phyloP scores from a whole-genome alignment of 176 grass and related monocot genomes.

The Otatea glauca region DNA sequence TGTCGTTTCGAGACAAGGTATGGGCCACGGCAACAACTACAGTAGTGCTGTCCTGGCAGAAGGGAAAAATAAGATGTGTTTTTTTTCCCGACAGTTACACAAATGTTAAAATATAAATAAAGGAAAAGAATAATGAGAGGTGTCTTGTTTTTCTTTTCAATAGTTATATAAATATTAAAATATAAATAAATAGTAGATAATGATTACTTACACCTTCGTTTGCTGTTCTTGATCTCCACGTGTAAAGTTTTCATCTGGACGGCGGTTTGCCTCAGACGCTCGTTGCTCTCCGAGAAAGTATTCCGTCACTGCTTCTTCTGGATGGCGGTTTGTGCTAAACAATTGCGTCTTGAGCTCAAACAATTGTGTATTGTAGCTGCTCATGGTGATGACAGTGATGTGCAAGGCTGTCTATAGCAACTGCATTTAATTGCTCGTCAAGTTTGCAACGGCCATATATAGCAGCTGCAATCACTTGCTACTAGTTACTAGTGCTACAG shows the following conservation, averaged over 20 bases:
- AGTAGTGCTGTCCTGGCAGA: background rate
- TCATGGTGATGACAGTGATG: background rate
- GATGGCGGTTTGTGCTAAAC: background rate
- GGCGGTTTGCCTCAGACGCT: too few relatives aligned
- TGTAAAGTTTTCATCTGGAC: too few relatives aligned
- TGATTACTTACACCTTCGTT: too few relatives aligned
- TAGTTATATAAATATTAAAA: too few relatives aligned
- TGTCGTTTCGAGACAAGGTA: too few relatives aligned
- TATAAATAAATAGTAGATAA: too few relatives aligned
- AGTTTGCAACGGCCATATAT: background rate
- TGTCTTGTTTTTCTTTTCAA: too few relatives aligned
- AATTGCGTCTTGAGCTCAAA: background rate
- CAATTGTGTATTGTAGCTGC: too few relatives aligned
- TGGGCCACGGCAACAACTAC: background rate
- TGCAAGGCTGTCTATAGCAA: background rate
- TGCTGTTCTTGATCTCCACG: background rate
- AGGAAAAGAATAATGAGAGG: too few relatives aligned
- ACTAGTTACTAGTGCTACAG: background rate
- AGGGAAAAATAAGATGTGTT: too few relatives aligned
- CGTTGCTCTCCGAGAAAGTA: background rate
- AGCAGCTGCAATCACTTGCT: background rate
- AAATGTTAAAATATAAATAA: too few relatives aligned
- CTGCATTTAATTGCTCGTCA: background rate
- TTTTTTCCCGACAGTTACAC: too few relatives aligned
- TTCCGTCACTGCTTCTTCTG: background rate